These are phyloP conservation scores for Suillus alpinus DNA, from an alignment of 768 basidiomycete genomes.

Conservation along the genomic window DNA sequence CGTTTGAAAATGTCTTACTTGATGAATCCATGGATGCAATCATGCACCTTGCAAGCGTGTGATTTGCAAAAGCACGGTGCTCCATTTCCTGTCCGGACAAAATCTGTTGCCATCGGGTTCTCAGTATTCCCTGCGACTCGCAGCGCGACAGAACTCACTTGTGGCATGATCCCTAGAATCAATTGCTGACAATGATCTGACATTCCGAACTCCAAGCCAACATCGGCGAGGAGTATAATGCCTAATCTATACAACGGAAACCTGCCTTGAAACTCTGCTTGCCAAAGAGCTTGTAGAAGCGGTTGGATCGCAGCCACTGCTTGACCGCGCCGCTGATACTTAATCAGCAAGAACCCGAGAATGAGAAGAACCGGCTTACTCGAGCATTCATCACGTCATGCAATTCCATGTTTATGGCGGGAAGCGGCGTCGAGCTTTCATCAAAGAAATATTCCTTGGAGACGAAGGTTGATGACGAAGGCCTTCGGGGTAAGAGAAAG, in stretches of 20 bases:
- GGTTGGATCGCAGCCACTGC: slow-evolving; percentile 59
- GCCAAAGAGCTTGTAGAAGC: slow-evolving; percentile 71
- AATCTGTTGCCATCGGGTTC: slow-evolving; percentile 41
- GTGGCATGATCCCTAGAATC: slow-evolving; percentile 79
- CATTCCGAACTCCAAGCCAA: slow-evolving; percentile 76
- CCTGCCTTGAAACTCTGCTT: slow-evolving; percentile 74
- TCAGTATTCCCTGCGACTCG: not conserved
- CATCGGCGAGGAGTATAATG: slow-evolving; percentile 72
- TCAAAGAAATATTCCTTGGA: slow-evolving; percentile 58
- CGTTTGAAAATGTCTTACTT: slow-evolving; percentile 33
- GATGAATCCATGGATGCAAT: slow-evolving; percentile 52
- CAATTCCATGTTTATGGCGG: slow-evolving; percentile 40
- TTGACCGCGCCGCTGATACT: slow-evolving; percentile 59
- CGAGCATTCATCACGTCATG: slow-evolving; percentile 41
- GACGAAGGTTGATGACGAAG: slow-evolving; percentile 48
- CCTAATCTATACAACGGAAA: slow-evolving; percentile 66
- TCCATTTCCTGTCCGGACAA: slow-evolving; percentile 72
- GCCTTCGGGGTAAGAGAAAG: slow-evolving; percentile 57
- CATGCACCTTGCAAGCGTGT: slow-evolving; percentile 72
- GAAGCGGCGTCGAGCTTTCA: slow-evolving; percentile 27
- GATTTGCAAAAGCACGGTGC: slow-evolving; percentile 71
- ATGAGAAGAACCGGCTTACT: slow-evolving; percentile 31
- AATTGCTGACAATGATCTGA: slow-evolving; percentile 60
- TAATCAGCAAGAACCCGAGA: slow-evolving; percentile 3
- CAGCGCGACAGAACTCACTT: slow-evolving; percentile 42